These are phyloP conservation scores for Pisolithus albus DNA, from an alignment of 768 basidiomycete species.

Conservation along the genomic window DNA sequence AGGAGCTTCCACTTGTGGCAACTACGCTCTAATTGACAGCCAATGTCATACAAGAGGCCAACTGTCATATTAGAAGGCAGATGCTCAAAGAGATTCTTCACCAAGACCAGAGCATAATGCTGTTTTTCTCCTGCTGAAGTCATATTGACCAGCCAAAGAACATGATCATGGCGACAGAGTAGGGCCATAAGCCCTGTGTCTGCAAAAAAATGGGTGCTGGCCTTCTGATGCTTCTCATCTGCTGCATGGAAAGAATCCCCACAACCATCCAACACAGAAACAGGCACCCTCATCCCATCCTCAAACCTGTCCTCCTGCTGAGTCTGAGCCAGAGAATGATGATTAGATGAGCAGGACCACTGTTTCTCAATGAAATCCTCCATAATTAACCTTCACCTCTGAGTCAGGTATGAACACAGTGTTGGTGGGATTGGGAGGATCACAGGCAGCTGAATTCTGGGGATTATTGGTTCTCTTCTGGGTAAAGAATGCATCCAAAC, in stretches of 20 bases:
- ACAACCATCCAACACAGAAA: constrained; percentile 28
- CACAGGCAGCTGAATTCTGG: not conserved
- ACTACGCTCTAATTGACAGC: constrained; percentile 3
- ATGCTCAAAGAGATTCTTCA: not conserved
- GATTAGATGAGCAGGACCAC: not conserved
- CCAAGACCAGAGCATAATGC: constrained; percentile 6
- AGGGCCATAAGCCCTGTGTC: constrained; percentile 15
- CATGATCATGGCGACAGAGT: constrained; percentile 12
- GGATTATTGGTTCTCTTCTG: constrained; percentile 22
- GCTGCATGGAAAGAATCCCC: constrained; percentile 22
- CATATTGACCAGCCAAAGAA: constrained; percentile 16
- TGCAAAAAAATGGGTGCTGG: constrained; percentile 10
- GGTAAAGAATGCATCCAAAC: constrained; percentile 29
- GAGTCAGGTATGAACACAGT: constrained; percentile 11
- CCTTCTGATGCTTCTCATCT: constrained; percentile 13
- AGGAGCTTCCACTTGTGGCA: constrained; percentile 5
- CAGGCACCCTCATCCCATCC: constrained; percentile 19
- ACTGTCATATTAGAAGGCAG: constrained; percentile 1
- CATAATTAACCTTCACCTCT: constrained; percentile 14
- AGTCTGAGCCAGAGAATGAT: not conserved
- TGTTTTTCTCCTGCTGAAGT: constrained; percentile 14
- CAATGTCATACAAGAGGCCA: constrained; percentile 5
- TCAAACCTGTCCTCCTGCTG: constrained; percentile 12
- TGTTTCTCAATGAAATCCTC: constrained; percentile 5
- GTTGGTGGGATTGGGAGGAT: not conserved